phyloP scores from a whole-genome alignment of 768 basidiomycete species.

The Termitomyces sp. region DNA sequence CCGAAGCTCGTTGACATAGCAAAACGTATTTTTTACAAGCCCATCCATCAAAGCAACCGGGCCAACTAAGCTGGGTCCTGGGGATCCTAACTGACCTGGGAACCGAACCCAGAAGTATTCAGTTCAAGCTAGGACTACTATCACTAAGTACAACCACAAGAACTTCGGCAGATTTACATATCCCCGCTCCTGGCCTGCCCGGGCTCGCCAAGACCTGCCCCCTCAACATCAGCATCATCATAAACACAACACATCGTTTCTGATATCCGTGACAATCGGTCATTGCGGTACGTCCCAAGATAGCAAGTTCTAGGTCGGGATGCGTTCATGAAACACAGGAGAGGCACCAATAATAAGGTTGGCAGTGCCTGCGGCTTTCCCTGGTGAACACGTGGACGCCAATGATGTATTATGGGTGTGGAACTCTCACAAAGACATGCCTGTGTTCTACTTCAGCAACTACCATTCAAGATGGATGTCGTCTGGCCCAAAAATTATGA shows the following conservation, averaged over 20 bases:
- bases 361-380: background rate
- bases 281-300: background rate
- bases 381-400: background rate
- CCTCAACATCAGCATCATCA: background rate
- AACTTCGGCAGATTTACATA: background rate
- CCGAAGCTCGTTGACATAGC: background rate
- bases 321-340: background rate
- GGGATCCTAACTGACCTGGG: background rate
- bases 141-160: too few relatives aligned
- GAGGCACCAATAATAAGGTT: background rate
- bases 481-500: background rate
- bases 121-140: background rate
- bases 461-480: background rate
- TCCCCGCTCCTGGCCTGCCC: background rate
- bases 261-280: background rate
- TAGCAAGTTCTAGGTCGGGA: background rate
- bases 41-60: background rate
- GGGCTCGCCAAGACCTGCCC: background rate
- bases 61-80: background rate
- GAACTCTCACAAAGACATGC: background rate
- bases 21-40: background rate
- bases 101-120: background rate
- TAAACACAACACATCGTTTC: background rate
- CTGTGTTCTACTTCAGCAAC: background rate
- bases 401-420: background rate